These are phyloP conservation scores for Chloromonas sp. DNA, from an alignment of 163 green algal genomes.

Conservation along the genomic window DNA sequence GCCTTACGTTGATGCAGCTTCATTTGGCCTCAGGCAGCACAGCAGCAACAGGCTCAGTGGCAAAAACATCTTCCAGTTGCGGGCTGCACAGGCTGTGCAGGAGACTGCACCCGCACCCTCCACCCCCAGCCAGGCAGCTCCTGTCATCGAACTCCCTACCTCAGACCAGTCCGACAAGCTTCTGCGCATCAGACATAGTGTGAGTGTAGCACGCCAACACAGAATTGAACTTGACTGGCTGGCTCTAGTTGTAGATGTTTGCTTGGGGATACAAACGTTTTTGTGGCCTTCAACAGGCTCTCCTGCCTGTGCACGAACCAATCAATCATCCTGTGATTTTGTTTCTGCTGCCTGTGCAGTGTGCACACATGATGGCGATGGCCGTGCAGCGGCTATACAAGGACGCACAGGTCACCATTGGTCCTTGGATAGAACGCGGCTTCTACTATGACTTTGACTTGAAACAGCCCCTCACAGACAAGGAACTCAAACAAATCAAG, in stretches of 20 bases:
- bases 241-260: background rate
- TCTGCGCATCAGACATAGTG: constrained; percentile 86
- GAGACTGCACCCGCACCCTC: constrained; percentile 13
- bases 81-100: background rate
- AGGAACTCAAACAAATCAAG: constrained; percentile 89
- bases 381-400: constrained; percentile 90
- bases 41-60: background rate
- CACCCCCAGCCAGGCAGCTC: background rate
- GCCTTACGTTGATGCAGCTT: no score
- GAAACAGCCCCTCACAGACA: constrained; percentile 70
- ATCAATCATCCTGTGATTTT: background rate
- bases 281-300: no score
- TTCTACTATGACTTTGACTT: constrained; percentile 99
- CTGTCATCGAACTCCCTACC: constrained; percentile 59
- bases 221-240: background rate
- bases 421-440: constrained; percentile 91
- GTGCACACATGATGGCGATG: constrained; percentile 97
- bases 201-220: constrained; percentile 26
- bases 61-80: constrained; percentile 2
- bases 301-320: background rate
- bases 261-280: background rate
- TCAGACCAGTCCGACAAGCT: constrained; percentile 81
- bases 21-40: background rate
- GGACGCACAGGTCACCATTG: constrained; percentile 86
- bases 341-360: constrained; percentile 42